Percentiles rank a stretch among this genome's conserved stretches.
Conservation (phyloP, 1,284 basidiomycete species). For the Pisolithus thermaeus region DNA sequence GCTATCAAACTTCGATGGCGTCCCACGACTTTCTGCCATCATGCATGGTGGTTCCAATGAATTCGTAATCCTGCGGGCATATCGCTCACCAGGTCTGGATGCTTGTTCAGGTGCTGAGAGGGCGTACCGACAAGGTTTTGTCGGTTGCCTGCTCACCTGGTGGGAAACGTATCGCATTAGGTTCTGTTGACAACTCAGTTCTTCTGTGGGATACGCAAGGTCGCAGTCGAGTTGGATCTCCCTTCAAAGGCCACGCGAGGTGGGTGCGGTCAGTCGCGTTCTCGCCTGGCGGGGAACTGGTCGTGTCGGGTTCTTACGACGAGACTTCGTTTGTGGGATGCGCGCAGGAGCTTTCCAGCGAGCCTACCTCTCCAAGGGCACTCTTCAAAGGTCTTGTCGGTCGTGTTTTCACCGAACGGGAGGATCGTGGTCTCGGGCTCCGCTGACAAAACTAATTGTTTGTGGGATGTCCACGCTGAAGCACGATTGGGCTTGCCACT, state of each 20-base stretch:
- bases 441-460: constrained; percentile 4
- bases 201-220: constrained; percentile 54
- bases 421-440: constrained; percentile 9
- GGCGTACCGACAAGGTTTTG: neutral
- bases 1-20: too few species aligned
- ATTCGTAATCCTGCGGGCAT: too few species aligned
- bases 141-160: constrained; percentile 40
- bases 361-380: constrained; percentile 6
- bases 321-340: neutral
- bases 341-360: neutral
- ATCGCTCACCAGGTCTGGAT: too few species aligned
- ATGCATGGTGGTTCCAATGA: too few species aligned
- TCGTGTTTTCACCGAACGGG: constrained; percentile 11
- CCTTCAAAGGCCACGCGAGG: constrained; percentile 8
- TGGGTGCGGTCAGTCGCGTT: neutral
- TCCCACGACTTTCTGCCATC: too few species aligned
- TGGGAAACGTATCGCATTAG: constrained; percentile 53
- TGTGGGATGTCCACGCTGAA: constrained; percentile 4
- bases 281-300: neutral
- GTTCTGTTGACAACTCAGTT: constrained; percentile 55
- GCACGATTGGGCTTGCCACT: neutral
- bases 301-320: neutral
- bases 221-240: neutral
- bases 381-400: neutral
- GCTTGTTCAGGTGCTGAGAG: neutral